Conservation (phyloP, 345 rosid species). For the Cardiospermum halicacabum region DNA sequence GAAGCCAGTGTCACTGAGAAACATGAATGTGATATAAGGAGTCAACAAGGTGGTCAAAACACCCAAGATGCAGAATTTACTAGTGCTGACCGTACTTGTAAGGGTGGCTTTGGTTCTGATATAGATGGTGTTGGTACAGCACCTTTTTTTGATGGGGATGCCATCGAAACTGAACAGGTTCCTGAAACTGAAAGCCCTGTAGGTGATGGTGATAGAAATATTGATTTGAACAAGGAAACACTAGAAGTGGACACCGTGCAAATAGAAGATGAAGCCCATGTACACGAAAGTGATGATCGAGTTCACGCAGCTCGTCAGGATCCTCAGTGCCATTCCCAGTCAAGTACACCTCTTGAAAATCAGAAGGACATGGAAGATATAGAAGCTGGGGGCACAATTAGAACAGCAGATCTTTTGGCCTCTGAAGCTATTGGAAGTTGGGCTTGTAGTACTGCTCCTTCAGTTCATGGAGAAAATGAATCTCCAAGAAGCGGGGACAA, state of each 20-base stretch:
- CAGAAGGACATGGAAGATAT: conserved; percentile 47
- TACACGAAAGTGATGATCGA: conserved; percentile 37
- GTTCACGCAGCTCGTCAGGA: conserved; percentile 21
- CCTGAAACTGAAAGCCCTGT: conserved; percentile 76
- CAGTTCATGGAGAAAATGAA: conserved; percentile 70
- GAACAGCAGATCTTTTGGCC: conserved; percentile 75
- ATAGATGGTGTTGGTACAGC: conserved; percentile 58
- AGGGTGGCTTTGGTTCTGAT: conserved; percentile 80
- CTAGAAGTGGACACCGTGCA: conserved; percentile 78
- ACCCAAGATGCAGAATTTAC: conserved; percentile 75
- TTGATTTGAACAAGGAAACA: conserved; percentile 32
- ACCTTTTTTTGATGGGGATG: conserved; percentile 50
- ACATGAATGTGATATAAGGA: conserved; percentile 75
- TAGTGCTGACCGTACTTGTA: conserved; percentile 39
- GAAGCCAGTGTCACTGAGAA: conserved; percentile 78
- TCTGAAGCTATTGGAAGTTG: conserved; percentile 91
- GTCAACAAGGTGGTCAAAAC: conserved; percentile 63
- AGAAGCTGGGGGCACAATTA: conserved; percentile 55
- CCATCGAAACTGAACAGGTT: conserved; percentile 69
- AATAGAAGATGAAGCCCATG: conserved; percentile 63
- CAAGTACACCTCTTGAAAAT: conserved; percentile 32
- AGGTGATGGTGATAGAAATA: conserved; percentile 30
- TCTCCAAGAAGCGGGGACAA: conserved; percentile 45
- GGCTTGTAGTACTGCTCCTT: conserved; percentile 84
- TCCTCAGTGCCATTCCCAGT: conserved; percentile 20